Percentiles rank a stretch among this genome's conserved stretches.
Evolutionary conservation across 2,329 filamentous ascomycete species (phyloP).

Genomic region (Acrocalymma vagum): DNA sequence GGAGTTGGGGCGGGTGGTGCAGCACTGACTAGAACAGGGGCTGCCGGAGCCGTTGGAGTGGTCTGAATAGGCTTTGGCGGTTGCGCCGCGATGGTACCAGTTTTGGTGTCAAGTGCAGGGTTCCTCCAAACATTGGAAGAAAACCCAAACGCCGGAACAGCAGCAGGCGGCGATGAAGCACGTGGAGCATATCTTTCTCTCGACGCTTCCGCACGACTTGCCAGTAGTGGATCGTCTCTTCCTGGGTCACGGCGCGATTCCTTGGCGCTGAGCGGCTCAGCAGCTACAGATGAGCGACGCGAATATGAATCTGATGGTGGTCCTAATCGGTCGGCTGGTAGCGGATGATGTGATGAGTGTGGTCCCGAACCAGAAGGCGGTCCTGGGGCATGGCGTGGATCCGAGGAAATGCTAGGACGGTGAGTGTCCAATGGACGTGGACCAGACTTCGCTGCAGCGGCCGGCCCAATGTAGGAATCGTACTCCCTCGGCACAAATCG

Average conservation of each 20-base stretch:
- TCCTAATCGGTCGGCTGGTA: slow-evolving; percentile 41
- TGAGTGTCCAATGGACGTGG: slow-evolving; percentile 41
- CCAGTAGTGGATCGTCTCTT: slow-evolving; percentile 54
- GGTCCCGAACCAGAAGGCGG: slow-evolving; percentile 44
- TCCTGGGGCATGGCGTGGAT: slow-evolving; percentile 41
- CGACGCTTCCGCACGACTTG: slow-evolving; percentile 55
- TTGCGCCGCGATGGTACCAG: slow-evolving; percentile 27
- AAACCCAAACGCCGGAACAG: slow-evolving; percentile 65
- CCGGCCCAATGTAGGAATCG: slow-evolving; percentile 50
- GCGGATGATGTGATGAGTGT: slow-evolving; percentile 41
- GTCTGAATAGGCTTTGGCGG: slow-evolving; percentile 35
- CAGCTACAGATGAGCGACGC: slow-evolving; percentile 45
- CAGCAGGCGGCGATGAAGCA: slow-evolving; percentile 61
- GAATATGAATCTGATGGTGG: slow-evolving; percentile 42
- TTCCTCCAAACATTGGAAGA: slow-evolving; percentile 54
- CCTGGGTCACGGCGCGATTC: slow-evolving; percentile 50
- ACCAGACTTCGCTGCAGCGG: slow-evolving; percentile 37
- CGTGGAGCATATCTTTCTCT: slow-evolving; percentile 56
- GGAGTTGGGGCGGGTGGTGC: slow-evolving; percentile 24
- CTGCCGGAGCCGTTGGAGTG: slow-evolving; percentile 22
- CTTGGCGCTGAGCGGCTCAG: slow-evolving; percentile 41
- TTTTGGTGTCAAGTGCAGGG: slow-evolving; percentile 45
- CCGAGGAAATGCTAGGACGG: slow-evolving; percentile 33
- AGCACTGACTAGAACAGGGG: slow-evolving; percentile 22
- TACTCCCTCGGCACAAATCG: slow-evolving; percentile 56